These are phyloP conservation scores for Tricholomella constricta DNA, from an alignment of 768 basidiomycete genomes.

Conservation along the genomic window DNA sequence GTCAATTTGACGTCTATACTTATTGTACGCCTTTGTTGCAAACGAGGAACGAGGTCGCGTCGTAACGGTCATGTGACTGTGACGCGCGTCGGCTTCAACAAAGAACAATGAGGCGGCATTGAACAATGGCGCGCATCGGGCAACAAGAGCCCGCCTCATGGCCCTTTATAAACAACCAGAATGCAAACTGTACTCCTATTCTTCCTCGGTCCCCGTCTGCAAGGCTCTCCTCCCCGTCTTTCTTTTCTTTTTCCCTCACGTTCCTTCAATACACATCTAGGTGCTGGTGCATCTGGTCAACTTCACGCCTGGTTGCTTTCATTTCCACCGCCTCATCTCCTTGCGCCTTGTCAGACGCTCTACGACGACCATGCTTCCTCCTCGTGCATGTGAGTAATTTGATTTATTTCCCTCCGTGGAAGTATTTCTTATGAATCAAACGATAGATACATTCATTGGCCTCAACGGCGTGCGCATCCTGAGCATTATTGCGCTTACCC, in stretches of 20 bases:
- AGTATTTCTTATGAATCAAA: not conserved
- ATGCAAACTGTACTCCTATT: not conserved
- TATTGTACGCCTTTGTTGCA: not conserved
- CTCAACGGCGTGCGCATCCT: conserved; percentile 79
- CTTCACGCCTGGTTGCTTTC: conserved; percentile 19
- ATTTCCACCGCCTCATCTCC: not conserved
- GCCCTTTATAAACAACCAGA: conserved; percentile 5
- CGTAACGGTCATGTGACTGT: not conserved
- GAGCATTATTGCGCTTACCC: conserved; percentile 75
- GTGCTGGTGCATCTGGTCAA: conserved; percentile 23
- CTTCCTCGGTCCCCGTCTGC: not conserved
- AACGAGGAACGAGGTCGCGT: not conserved
- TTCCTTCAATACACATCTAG: conserved; percentile 17
- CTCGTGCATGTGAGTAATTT: conserved; percentile 23
- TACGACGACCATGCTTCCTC: conserved; percentile 18
- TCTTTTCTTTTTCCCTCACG: conserved; percentile 16
- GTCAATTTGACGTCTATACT: not conserved
- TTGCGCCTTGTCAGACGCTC: not conserved
- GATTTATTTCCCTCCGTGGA: not conserved
- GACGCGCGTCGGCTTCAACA: not conserved
- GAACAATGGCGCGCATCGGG: not conserved
- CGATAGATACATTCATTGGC: conserved; percentile 63
- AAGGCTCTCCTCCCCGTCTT: conserved; percentile 4
- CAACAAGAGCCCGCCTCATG: not conserved
- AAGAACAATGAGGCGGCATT: conserved; percentile 8